Evolutionary conservation across 148 eudicot genomes (phyloP).

Genomic region (Fagopyrum tataricum): DNA sequence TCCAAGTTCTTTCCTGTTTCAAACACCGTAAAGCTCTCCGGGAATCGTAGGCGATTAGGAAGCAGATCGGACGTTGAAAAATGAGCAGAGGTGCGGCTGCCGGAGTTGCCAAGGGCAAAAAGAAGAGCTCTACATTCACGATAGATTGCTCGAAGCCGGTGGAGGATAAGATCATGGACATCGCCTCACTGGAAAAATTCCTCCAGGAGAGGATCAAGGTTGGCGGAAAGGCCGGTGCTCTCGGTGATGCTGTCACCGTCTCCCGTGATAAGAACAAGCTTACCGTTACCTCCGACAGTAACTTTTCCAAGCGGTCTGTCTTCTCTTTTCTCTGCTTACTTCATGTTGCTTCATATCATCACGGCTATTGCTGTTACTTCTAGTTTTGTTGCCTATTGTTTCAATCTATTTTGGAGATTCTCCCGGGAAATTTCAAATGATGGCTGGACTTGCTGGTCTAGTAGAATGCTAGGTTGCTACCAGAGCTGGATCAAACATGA

Average conservation of each 20-base stretch:
- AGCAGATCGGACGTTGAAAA: conserved; percentile 15
- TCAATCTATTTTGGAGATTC: neutral
- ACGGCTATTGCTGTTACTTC: neutral
- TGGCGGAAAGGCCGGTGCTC: conserved; percentile 66
- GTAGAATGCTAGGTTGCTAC: neutral
- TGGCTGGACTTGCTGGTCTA: neutral
- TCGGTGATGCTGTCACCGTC: conserved; percentile 60
- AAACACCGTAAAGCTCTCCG: neutral
- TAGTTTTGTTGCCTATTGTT: neutral
- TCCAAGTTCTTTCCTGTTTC: neutral
- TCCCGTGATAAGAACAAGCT: conserved; percentile 67
- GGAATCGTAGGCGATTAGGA: neutral
- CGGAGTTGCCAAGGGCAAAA: conserved; percentile 46
- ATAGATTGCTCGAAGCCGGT: conserved; percentile 72
- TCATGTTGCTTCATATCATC: neutral
- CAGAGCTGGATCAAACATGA: neutral
- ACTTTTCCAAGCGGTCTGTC: conserved; percentile 55
- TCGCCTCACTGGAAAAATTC: conserved; percentile 67
- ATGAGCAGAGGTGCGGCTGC: conserved; percentile 48
- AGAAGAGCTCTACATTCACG: conserved; percentile 50
- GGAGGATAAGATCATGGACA: conserved; percentile 76
- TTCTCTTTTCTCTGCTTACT: too few species aligned
- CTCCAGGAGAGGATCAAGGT: conserved; percentile 70
- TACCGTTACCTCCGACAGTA: conserved; percentile 44
- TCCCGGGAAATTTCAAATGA: neutral